Base-by-base conservation (phyloP, 1,139 yeast genomes). In the Nadsonia commutata region DNA sequence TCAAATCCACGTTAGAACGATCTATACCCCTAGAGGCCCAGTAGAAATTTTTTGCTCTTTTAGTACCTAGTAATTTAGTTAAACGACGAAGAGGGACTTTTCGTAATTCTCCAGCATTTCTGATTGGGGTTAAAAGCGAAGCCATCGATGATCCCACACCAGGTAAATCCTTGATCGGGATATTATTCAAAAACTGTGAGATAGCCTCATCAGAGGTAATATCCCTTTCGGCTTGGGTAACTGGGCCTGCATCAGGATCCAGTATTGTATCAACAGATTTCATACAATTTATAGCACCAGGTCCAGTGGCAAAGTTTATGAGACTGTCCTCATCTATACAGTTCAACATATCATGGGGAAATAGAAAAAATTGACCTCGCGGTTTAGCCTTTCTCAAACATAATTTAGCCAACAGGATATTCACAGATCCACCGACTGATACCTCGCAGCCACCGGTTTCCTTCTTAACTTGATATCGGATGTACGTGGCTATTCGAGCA, bases 361-460 rank as follows among this genome's bases (percentile, higher is more conserved):
- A 73, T 56, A 42, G 60, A 58, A 45, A 59, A 18, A 37, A 70
- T 27, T 66, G 64, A 0, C 95, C 94, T 52, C 80, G 65, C 0
- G 98, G 98, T 57, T 90, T 90, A 0, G 95, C 95, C 40, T 63
- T 64, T 42, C 72, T 65, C 18, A 84, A 63, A 0, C 95, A 79
- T n/a, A 90, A 59, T 53, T 84, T 81, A 0, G 97, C 94, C 21
- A 83, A 61, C 2, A 88, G 62, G 1, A 86, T 79, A 52, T 85
- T 85, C 7, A 67, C 54, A 0, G 86, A 80, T 5, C 73, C 72
- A 0, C 97, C 97, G 22, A 86, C 68, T 58, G 95, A 84, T 0
- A 83, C 84, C 0, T 78, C 59, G 50, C 95, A 81, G 0, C 65
- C 33, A 4, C 33, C 59, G 0, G 95, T 80, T 1, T 59, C 48